Evolutionary conservation across 805 yeast genomes (phyloP).

Genomic region (Babjeviella inositovora): DNA sequence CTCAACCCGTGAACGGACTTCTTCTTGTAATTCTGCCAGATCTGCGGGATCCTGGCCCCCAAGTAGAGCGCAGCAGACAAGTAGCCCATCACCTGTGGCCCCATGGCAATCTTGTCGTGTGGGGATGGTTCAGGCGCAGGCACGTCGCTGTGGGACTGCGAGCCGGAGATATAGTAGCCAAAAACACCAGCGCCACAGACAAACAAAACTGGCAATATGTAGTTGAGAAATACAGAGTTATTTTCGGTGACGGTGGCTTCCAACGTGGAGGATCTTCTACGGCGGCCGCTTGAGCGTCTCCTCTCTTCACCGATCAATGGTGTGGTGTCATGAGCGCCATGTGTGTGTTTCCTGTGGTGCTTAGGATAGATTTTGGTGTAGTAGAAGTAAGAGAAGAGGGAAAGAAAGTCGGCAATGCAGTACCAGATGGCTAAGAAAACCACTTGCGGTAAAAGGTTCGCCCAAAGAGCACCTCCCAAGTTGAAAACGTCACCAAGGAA

Average conservation of each 20-base stretch:
- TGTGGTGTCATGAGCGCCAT: constrained; percentile 9
- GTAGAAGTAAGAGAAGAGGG: constrained; percentile 41
- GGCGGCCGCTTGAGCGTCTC: constrained; percentile 15
- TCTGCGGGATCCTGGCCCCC: constrained; percentile 68
- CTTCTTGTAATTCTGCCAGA: constrained; percentile 61
- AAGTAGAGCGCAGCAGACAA: constrained; percentile 51
- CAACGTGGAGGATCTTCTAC: constrained; percentile 34
- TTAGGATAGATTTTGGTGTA: constrained; percentile 30
- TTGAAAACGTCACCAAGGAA: constrained; percentile 57
- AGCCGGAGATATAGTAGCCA: constrained; percentile 39
- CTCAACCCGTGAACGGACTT: constrained; percentile 80
- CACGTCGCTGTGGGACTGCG: constrained; percentile 7
- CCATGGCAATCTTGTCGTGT: constrained; percentile 15
- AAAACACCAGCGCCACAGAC: constrained; percentile 46
- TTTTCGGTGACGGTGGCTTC: constrained; percentile 28
- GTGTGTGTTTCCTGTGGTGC: constrained; percentile 8
- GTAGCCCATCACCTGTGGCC: constrained; percentile 60
- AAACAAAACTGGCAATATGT: constrained; percentile 41
- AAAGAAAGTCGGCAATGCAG: constrained; percentile 48
- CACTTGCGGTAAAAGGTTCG: constrained; percentile 53
- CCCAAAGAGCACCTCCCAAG: constrained; percentile 56
- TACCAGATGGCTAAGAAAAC: constrained; percentile 63
- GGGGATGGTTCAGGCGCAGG: constrained; percentile 2
- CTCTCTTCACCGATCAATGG: constrained; percentile 13
- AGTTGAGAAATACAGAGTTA: constrained; percentile 28